Evolutionary conservation across 179 eudicot genomes (phyloP), one percentile per base, ranked within the genome.

Genomic region (Patellifolia procumbens): DNA sequence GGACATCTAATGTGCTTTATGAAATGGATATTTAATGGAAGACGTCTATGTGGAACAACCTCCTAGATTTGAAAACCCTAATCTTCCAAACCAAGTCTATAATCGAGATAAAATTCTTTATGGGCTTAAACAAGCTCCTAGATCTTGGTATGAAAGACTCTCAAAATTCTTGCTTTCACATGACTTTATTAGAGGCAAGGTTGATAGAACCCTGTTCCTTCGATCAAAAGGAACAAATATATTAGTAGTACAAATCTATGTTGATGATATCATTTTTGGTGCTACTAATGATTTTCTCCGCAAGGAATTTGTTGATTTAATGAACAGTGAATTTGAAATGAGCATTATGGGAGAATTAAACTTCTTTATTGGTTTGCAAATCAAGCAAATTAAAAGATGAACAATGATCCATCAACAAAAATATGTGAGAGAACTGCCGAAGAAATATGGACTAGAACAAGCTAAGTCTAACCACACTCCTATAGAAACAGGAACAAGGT

Each of bases 341-440:
- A 67, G 71, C 13, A 67, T 67, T 53, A 67, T 67, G 71, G 53
- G 71, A 6, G 71, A 67, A 43, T 15, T 43, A 0, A 10, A 45
- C 1, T 67, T 42, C 26, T 67, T 67, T 9, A 19, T 43, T 20
- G 71, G 53, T 0, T 15, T 67, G 2, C 71, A 43, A 43, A 43
- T 43, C 2, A 67, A 43, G 16, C 52, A 67, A 43, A 67, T 29
- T 2, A 1, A 22, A 7, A 28, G 22, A 8, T 53, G 53, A 0
- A 43, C 43, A 2, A 22, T 67, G 32, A 39, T 67, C 1, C 71
- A 67, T 3, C 71, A 67, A 11, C 29, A 67, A 39, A 67, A 43
- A 5, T 67, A 67, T 20, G 15, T 67, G 0, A 67, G 43, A 28
- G 71, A 67, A 28, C 31, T 67, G 1, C 8, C 43, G 7, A 43